phyloP scores from a whole-genome alignment of 2,329 filamentous ascomycete genomes.

The Leptographium flavum region DNA sequence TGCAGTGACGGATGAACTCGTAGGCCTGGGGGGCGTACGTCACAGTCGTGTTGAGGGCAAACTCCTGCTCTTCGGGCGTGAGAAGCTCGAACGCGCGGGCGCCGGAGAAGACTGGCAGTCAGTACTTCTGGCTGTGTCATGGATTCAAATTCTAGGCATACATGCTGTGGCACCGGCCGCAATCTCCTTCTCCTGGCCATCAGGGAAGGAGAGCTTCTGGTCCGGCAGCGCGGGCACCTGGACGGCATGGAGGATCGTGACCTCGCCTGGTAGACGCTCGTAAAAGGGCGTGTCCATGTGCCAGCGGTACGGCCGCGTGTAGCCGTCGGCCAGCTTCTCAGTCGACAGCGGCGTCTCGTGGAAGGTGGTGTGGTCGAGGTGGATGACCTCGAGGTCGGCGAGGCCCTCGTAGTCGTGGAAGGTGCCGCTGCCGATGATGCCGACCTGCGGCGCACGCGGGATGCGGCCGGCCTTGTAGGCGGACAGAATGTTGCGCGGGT shows the following conservation, averaged over 20 bases:
- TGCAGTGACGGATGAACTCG: conserved; percentile 27
- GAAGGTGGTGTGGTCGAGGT: conserved; percentile 10
- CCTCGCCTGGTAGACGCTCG: conserved; percentile 55
- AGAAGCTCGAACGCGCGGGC: conserved; percentile 9
- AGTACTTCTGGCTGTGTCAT: too few relatives aligned
- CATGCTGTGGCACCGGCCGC: conserved; percentile 8
- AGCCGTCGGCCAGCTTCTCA: conserved; percentile 20
- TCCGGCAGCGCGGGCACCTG: conserved; percentile 39
- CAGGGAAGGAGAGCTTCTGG: conserved; percentile 6
- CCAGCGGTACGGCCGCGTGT: conserved; percentile 55
- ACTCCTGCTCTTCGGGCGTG: conserved; percentile 7
- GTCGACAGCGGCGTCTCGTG: conserved; percentile 25
- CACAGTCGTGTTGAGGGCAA: conserved; percentile 8
- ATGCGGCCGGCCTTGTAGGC: conserved; percentile 8
- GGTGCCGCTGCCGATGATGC: conserved; percentile 9
- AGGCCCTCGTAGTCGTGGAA: conserved; percentile 7
- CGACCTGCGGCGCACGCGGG: conserved; percentile 8
- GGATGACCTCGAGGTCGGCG: conserved; percentile 6
- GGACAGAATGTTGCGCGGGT: conserved; percentile 9
- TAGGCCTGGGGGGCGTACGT: conserved; percentile 10
- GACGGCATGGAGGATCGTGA: conserved; percentile 59
- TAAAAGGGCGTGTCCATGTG: conserved; percentile 69
- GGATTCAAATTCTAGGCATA: neutral
- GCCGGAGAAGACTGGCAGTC: conserved; percentile 6
- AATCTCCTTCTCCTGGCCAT: conserved; percentile 6